Base-by-base conservation (phyloP, 2,329 filamentous ascomycete genomes). In the Arthrobotrys conoides region DNA sequence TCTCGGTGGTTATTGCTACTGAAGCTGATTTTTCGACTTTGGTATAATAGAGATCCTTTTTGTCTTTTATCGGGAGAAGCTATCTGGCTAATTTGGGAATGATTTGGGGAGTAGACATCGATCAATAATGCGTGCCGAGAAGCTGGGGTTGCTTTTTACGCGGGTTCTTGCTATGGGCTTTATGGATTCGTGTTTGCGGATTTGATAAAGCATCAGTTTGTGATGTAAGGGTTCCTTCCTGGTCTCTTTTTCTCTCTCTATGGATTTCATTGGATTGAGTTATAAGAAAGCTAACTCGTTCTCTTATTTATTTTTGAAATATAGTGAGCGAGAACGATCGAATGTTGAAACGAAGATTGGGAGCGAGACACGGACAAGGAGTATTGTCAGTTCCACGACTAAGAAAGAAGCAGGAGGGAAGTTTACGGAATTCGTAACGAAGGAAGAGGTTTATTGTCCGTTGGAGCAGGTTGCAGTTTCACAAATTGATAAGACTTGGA, bases 151-250 rank as follows among this genome's bases (percentile, higher is more conserved):
- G 91, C 94, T 10, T 97, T 97, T 84, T 99, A 99, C 85, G 93
- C 93, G 9, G 92, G 94, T 41, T 91, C 91, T 64, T 90, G 92
- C 1, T 93, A 97, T 83, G 96, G 96, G 61, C 89, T 97, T 83
- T 98, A 96, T 84, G 96, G 96, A 71, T 99, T 93, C 86, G 92
- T 97, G 81, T 99, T 99, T 84, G 92, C 92, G 73, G 96, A 99
- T 84, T 88, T 99, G 22, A 93, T 97, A 81, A 89, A 91, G 82
- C 96, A 99, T 84, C 91, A 94, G 82, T 99, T 93, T 83, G 90
- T 96, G 77, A 91, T 99, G 81, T 81, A 72, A 55, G 64, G 14
- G 12, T 38, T 41, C 38, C 12, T 41, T 16, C 1, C 14, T 2
- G 2, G 3, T 64, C 33, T 38, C 16, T 22, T n/a, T 14, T 20